Percentiles rank a stretch among this genome's conserved stretches.
phyloP scores from a whole-genome alignment of 140 eudicot species.

The Oenanthe javanica region DNA sequence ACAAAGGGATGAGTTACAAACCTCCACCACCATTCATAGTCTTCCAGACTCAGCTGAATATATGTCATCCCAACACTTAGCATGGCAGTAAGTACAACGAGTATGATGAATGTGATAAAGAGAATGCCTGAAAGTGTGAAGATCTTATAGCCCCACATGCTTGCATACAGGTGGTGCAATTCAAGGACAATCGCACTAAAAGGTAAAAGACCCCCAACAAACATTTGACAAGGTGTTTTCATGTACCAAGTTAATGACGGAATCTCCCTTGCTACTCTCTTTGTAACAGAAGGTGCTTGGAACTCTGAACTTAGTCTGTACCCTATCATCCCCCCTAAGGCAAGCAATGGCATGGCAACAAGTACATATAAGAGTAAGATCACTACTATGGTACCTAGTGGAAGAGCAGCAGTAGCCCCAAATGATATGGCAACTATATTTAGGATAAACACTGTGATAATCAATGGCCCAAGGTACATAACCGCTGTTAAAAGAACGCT shows the following conservation, averaged over 20 bases:
- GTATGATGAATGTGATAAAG: slow-evolving; percentile 46
- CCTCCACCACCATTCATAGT: slow-evolving; percentile 97
- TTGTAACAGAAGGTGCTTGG: slow-evolving; percentile 57
- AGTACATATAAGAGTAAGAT: slow-evolving; percentile 39
- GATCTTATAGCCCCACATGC: slow-evolving; percentile 77
- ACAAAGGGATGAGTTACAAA: slow-evolving; percentile 18
- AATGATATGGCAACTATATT: slow-evolving; percentile 43
- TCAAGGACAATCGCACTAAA: slow-evolving; percentile 78
- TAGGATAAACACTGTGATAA: slow-evolving; percentile 35
- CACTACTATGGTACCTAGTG: slow-evolving; percentile 60
- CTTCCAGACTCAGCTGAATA: slow-evolving; percentile 68
- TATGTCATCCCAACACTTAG: slow-evolving; percentile 74
- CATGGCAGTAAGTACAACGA: slow-evolving; percentile 45
- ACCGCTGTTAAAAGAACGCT: slow-evolving; percentile 55
- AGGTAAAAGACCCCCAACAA: slow-evolving; percentile 78
- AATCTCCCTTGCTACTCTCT: slow-evolving; percentile 56
- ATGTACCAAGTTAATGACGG: slow-evolving; percentile 56
- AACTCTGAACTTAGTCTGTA: slow-evolving; percentile 41
- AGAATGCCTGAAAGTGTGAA: slow-evolving; percentile 45
- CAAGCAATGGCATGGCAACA: slow-evolving; percentile 57
- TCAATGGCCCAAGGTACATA: slow-evolving; percentile 52
- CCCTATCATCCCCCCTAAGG: slow-evolving; percentile 74
- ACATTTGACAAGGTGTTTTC: slow-evolving; percentile 70
- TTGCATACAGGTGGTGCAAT: slow-evolving; percentile 71
- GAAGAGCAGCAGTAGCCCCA: slow-evolving; percentile 71